phyloP scores from a whole-genome alignment of 805 yeast species.

The Jamesozyma hellenica region DNA sequence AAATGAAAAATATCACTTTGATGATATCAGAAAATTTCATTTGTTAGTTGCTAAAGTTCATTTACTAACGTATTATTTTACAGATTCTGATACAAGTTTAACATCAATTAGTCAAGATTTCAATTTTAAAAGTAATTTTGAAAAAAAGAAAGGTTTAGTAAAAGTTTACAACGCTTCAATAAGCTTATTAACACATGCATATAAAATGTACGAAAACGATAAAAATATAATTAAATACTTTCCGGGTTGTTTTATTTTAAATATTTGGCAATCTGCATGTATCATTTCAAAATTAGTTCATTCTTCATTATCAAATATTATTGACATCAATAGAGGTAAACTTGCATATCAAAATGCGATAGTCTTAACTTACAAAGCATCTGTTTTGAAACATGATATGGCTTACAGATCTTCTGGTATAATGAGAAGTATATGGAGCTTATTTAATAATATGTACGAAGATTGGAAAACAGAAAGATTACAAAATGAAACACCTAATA shows the following conservation, averaged over 20 bases:
- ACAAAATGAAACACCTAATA: background rate
- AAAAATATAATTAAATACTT: conserved; percentile 60
- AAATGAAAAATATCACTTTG: conserved; percentile 38
- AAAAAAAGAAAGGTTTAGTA: conserved; percentile 62
- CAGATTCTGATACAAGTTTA: conserved; percentile 48
- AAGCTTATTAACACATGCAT: conserved; percentile 57
- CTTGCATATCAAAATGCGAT: conserved; percentile 59
- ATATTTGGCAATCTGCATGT: conserved; percentile 88
- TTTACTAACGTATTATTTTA: conserved; percentile 67
- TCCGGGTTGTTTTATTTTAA: conserved; percentile 73
- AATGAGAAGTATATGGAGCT: conserved; percentile 88
- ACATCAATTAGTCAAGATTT: conserved; percentile 3
- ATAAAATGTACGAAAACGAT: conserved; percentile 48
- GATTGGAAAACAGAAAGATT: conserved; percentile 30
- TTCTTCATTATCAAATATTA: conserved; percentile 54
- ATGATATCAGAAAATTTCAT: conserved; percentile 61
- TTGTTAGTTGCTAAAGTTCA: conserved; percentile 71
- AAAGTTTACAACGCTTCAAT: conserved; percentile 73
- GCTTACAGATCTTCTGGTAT: conserved; percentile 89
- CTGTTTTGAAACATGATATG: conserved; percentile 83
- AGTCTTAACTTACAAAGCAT: conserved; percentile 61
- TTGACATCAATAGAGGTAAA: conserved; percentile 67
- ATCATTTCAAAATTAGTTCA: conserved; percentile 70
- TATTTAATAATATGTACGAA: conserved; percentile 59
- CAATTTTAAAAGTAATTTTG: conserved; percentile 34